Evolutionary conservation across 768 basidiomycete species (phyloP), one percentile per base, ranked within the genome.

Genomic region (Agrocybe praecox): DNA sequence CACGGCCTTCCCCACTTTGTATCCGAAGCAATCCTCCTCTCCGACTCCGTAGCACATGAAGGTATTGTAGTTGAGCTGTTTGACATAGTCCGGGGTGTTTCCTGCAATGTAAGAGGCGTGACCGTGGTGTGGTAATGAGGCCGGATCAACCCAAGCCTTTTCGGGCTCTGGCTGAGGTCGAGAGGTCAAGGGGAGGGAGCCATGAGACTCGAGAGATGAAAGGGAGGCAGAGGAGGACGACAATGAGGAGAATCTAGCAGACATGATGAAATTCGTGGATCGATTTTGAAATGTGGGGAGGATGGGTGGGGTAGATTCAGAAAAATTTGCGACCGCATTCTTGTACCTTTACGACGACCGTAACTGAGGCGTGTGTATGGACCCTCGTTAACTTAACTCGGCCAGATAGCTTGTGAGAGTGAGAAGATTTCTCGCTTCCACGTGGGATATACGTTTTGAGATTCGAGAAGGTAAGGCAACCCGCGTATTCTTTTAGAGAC

Each of bases 31-130:
- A 17, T 84, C 81, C 53, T 79, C 77, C 52, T 78, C 77, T 14
- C 87, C 88, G 18, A 89, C 85, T n/a, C 89, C 89, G 59, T 90
- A 91, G 19, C 81, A 76, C 56, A 80, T 81, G 68, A 85, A 85
- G 0, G 85, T 87, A 69, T 89, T 89, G 60, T 83, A 76, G 55
- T 80, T 83, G 54, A 90, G 77, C 58, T 85, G 86, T 62, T 90
- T 90, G 53, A 87, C 79, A 61, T 77, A 80, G 62, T 77, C 72
- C 1, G 87, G 79, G 5, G 81, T 86, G 61, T 87, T 89, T 5
- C 89, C 89, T n/a, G 72, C 68, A 63, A 89, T 84, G 24, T 75
- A 67, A 19, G 83, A 79, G 29, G 80, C 74, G 62, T 87, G 82
- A 33, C 79, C 81, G 64, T 79, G 76, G 66, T 84, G 70, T n/a